These are phyloP conservation scores for Russula lepida DNA, from an alignment of 768 basidiomycete genomes.

Conservation along the genomic window DNA sequence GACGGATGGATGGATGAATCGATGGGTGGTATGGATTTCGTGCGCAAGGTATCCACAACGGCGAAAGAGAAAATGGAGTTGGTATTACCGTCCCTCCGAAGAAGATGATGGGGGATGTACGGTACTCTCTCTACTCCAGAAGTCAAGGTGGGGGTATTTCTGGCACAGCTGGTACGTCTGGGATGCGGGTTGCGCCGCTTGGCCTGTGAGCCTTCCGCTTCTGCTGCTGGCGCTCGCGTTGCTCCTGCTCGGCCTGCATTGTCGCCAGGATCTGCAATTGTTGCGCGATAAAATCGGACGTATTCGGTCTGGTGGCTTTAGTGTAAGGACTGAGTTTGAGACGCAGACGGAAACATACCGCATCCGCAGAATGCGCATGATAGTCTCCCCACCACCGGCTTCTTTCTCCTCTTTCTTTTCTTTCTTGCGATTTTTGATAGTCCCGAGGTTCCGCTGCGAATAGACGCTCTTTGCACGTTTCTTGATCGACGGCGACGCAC, in stretches of 20 bases:
- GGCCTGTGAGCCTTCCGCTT: constrained; percentile 52
- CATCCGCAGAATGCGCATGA: constrained; percentile 93
- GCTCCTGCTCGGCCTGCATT: constrained; percentile 79
- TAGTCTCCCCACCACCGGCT: constrained; percentile 71
- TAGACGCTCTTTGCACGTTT: constrained; percentile 92
- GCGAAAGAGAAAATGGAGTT: neutral
- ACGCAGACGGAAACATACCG: constrained; percentile 48
- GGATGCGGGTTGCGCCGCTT: constrained; percentile 26
- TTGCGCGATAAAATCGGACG: constrained; percentile 80
- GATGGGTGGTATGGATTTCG: constrained; percentile 22
- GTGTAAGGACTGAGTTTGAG: neutral
- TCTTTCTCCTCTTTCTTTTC: constrained; percentile 83
- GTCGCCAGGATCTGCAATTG: constrained; percentile 74
- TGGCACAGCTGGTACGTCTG: constrained; percentile 28
- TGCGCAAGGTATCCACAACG: constrained; percentile 26
- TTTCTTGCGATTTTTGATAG: constrained; percentile 88
- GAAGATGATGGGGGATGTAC: neutral
- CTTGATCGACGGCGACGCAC: constrained; percentile 65
- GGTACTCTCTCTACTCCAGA: neutral
- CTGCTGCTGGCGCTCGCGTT: constrained; percentile 52
- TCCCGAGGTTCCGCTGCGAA: constrained; percentile 88
- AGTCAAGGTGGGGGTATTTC: constrained; percentile 13
- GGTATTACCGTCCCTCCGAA: neutral
- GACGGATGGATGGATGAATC: neutral
- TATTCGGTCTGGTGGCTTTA: constrained; percentile 48